phyloP scores from a whole-genome alignment of 768 basidiomycete genomes.

The Pleurotus sapidus region DNA sequence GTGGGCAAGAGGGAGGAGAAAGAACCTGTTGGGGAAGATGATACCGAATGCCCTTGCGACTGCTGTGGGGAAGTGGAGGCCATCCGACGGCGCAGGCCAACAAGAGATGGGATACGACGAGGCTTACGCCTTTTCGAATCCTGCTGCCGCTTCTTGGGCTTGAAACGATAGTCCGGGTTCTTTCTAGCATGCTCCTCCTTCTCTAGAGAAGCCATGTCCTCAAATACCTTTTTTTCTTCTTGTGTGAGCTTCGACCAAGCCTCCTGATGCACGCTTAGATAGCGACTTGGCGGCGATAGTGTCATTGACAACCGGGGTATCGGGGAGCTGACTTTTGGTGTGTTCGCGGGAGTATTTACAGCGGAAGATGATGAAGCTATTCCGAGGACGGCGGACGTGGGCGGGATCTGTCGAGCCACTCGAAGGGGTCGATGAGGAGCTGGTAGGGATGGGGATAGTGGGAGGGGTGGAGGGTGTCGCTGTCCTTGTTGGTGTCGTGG shows the following conservation, averaged over 20 bases:
- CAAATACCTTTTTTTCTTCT: slow-evolving; percentile 48
- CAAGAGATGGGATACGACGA: slow-evolving; percentile 17
- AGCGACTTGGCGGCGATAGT: slow-evolving; percentile 48
- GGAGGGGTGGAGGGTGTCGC: slow-evolving; percentile 25
- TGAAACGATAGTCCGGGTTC: slow-evolving; percentile 64
- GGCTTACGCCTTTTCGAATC: slow-evolving; percentile 14
- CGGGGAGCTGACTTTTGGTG: slow-evolving; percentile 30
- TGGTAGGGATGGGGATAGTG: slow-evolving; percentile 37
- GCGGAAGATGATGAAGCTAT: slow-evolving; percentile 73
- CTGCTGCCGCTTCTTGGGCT: slow-evolving; percentile 43
- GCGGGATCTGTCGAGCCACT: slow-evolving; percentile 37
- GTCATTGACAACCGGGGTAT: slow-evolving; percentile 23
- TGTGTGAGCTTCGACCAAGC: slow-evolving; percentile 63
- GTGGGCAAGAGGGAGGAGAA: background rate
- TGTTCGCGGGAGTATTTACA: slow-evolving; percentile 57
- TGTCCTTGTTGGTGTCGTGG: background rate
- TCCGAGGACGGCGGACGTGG: slow-evolving; percentile 68
- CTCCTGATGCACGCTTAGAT: slow-evolving; percentile 74
- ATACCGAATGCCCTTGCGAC: background rate
- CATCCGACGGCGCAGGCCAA: slow-evolving; percentile 15
- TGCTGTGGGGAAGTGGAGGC: background rate
- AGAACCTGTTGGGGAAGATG: background rate
- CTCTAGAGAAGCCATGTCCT: slow-evolving; percentile 51
- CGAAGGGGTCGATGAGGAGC: slow-evolving; percentile 29
- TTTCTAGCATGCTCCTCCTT: slow-evolving; percentile 51